phyloP scores from a whole-genome alignment of 176 grass and related monocot species.

The Oryza nivara region DNA sequence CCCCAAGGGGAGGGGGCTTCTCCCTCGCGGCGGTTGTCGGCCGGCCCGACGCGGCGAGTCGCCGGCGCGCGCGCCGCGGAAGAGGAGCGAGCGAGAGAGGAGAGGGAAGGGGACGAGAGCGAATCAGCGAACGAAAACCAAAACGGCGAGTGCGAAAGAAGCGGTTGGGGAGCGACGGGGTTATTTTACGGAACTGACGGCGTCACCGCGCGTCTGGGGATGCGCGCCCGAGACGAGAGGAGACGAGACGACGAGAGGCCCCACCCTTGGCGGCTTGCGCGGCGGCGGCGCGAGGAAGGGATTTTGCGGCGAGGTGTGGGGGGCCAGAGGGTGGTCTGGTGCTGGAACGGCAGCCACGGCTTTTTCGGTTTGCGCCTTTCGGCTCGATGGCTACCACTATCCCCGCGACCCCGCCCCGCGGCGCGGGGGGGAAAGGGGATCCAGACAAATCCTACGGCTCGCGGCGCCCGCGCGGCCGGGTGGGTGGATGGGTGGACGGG shows the following conservation, averaged over 20 bases:
- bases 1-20: conserved; percentile 46
- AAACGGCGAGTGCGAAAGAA: conserved; percentile 19
- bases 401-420: no score
- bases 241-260: not conserved
- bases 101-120: not conserved
- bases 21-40: not conserved
- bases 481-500: conserved; percentile 22
- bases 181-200: conserved; percentile 34
- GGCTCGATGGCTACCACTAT: not conserved
- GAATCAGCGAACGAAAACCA: not conserved
- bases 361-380: not conserved
- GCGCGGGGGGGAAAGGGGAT: not conserved
- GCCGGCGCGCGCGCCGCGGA: not conserved
- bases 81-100: not conserved
- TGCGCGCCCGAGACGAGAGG: conserved; percentile 11
- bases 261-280: conserved; percentile 24
- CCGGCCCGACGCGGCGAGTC: conserved; percentile 16
- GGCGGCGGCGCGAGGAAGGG: conserved; percentile 5
- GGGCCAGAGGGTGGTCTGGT: no score
- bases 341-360: conserved; percentile 8
- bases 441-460: not conserved
- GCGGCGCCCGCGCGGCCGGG: not conserved
- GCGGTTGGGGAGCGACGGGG: conserved; percentile 58
- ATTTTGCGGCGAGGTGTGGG: conserved; percentile 17
- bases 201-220: not conserved